Base-by-base conservation (phyloP, 768 basidiomycete genomes). In the Termitomyces sp. region DNA sequence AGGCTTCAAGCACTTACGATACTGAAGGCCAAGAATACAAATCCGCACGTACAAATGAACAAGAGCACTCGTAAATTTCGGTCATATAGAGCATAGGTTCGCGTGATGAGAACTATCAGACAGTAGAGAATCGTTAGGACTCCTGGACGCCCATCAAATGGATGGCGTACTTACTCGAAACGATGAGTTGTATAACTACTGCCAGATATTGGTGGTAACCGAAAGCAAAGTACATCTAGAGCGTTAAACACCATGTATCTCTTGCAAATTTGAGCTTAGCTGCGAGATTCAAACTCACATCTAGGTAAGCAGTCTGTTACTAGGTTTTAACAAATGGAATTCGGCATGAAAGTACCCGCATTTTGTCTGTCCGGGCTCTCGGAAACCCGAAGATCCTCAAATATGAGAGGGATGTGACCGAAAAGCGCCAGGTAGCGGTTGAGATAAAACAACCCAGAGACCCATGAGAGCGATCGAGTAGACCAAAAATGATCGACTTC, bases 401-500 rank as follows among this genome's bases (percentile, higher is more conserved):
- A 44, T 2, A 76, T 63, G 42, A 78, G 66, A 22, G 79, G 75
- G 3, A 78, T 61, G 60, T 79, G 79, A 1, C 77, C 76, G 11
- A 77, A 63, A 8, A 81, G 59, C 12, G 76, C 61, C 3, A 78
- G 46, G 59, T 82, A 84, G 13, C 81, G 79, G 59, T 79, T 82
- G 38, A 75, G 42, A 58, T 78, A 75, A 68, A 82, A 83, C 20
- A 81, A 70, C 16, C 71, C 57, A n/a, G 72, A 74, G 9, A 63
- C 73, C 73, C 73, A 75, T 20, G 73, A 74, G 5, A 75, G 32
- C 7, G 65, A 68, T 7, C 63, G 60, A 49, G 68, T 62, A 9
- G 51, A 64, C 84, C 84, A 86, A 68, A 79, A 82, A 7, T 75
- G 72, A 20, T 74, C 71, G 28, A 79, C 66, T 67, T 86, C 84